Percentiles rank a stretch among this genome's conserved stretches.
Conservation (phyloP, 331 rosid species). For the Pyrus hybrid region DNA sequence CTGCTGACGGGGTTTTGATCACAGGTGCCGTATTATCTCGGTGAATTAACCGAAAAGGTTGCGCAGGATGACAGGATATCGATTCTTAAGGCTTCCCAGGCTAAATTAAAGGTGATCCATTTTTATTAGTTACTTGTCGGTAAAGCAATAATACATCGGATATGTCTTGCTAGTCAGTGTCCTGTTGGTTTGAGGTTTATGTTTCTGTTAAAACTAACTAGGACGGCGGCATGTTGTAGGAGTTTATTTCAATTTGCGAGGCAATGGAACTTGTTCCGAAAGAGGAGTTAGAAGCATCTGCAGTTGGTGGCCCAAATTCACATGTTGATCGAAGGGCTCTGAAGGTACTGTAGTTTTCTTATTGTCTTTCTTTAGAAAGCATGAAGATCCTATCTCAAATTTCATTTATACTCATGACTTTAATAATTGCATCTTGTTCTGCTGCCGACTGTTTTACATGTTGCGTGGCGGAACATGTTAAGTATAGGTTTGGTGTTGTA, state of each 20-base stretch:
- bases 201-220: conserved; percentile 5
- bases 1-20: not conserved
- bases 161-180: not conserved
- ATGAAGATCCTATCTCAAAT: not conserved
- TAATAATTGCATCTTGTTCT: not conserved
- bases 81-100: conserved; percentile 66
- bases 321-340: conserved; percentile 75
- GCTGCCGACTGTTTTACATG: not conserved
- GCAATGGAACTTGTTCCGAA: conserved; percentile 79
- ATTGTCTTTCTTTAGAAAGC: not conserved
- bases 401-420: not conserved
- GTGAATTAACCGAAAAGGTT: conserved; percentile 78
- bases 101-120: conserved; percentile 59
- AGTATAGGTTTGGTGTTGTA: not conserved
- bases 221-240: conserved; percentile 28
- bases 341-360: conserved; percentile 37
- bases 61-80: conserved; percentile 65
- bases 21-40: conserved; percentile 88
- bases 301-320: conserved; percentile 43
- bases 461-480: not conserved
- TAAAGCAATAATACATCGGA: not conserved
- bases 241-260: conserved; percentile 81
- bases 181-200: not conserved
- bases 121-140: not conserved
- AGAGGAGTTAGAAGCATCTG: conserved; percentile 60